Evolutionary conservation across 352 stramenopile genomes (phyloP).

Genomic region (Aphanomyces astaci): DNA sequence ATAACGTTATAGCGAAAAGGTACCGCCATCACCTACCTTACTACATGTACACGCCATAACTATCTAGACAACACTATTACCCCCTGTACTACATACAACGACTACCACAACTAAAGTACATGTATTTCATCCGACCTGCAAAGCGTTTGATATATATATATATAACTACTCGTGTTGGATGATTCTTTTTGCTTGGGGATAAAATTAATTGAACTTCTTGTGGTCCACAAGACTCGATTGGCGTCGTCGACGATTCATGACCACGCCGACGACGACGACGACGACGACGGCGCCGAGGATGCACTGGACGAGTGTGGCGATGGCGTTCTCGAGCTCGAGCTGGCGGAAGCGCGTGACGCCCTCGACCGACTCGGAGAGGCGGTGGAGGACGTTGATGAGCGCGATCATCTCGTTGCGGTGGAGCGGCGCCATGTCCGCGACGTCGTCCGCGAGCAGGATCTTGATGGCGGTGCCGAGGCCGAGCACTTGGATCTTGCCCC

Average conservation of each 20-base stretch:
- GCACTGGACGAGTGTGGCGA: conserved; percentile 53
- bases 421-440: conserved; percentile 62
- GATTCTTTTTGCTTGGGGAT: too few species aligned
- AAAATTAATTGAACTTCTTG: conserved; percentile 1
- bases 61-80: too few species aligned
- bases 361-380: conserved; percentile 68
- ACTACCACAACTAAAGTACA: too few species aligned
- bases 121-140: too few species aligned
- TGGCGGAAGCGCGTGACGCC: conserved; percentile 71
- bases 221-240: not conserved
- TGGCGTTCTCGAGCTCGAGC: conserved; percentile 55
- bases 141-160: too few species aligned
- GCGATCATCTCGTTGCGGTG: conserved; percentile 96
- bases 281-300: conserved; percentile 34
- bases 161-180: too few species aligned
- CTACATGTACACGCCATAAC: too few species aligned
- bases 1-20: too few species aligned
- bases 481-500: conserved; percentile 96
- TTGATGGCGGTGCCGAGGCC: conserved; percentile 96
- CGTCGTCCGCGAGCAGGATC: conserved; percentile 90
- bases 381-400: conserved; percentile 94
- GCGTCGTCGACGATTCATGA: not conserved
- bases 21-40: too few species aligned
- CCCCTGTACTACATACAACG: not conserved
- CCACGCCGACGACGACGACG: conserved; percentile 27